These are phyloP conservation scores for Ilyonectria robusta DNA, from an alignment of 2,329 filamentous ascomycete genomes.

Conservation along the genomic window DNA sequence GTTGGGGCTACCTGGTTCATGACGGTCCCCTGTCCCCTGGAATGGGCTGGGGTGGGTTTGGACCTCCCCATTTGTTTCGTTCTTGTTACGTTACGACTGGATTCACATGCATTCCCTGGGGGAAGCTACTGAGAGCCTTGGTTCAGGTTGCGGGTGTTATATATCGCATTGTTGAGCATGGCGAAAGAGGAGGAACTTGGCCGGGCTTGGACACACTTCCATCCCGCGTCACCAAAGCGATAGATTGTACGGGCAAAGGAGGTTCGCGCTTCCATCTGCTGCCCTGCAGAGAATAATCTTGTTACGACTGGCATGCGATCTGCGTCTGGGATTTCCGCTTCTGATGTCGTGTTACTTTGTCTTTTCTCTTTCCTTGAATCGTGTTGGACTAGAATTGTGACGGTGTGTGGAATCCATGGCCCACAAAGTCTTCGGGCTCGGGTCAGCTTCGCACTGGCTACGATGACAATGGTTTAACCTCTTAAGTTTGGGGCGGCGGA, in stretches of 20 bases:
- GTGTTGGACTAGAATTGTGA: constrained; percentile 14
- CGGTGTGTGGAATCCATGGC: neutral
- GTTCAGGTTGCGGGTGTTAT: constrained; percentile 33
- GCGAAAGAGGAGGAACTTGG: constrained; percentile 45
- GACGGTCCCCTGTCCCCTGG: constrained; percentile 29
- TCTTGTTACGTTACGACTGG: constrained; percentile 31
- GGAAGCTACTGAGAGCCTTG: constrained; percentile 40
- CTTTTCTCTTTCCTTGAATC: constrained; percentile 14
- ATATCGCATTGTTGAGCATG: constrained; percentile 45
- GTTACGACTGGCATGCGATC: constrained; percentile 49
- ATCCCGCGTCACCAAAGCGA: constrained; percentile 48
- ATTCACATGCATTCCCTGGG: constrained; percentile 44
- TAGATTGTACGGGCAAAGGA: constrained; percentile 56
- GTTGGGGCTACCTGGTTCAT: constrained; percentile 32
- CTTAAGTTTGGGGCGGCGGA: neutral
- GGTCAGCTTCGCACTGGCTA: neutral
- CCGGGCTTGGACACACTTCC: constrained; percentile 38
- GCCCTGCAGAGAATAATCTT: constrained; percentile 51
- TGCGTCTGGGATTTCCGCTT: constrained; percentile 27
- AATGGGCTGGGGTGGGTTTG: constrained; percentile 30
- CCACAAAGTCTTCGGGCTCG: neutral
- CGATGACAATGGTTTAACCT: neutral
- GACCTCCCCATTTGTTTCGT: constrained; percentile 29
- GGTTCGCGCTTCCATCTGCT: constrained; percentile 54
- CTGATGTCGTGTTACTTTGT: constrained; percentile 15